Base-by-base conservation (phyloP, 2,329 filamentous ascomycete genomes). In the Cordyceps cateniannulata region DNA sequence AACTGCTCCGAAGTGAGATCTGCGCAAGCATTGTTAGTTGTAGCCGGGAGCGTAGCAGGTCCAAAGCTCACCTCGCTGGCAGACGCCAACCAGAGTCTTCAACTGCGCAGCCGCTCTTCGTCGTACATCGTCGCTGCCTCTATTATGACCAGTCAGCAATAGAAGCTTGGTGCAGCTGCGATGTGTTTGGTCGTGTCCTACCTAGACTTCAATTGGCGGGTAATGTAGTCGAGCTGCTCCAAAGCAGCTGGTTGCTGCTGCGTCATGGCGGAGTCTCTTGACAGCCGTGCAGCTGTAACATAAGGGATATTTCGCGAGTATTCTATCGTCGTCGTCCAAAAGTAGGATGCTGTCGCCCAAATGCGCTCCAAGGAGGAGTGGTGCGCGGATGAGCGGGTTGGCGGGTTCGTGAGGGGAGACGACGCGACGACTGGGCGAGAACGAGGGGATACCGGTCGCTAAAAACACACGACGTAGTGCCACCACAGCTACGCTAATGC, bases 1-100 rank as follows among this genome's bases (percentile, higher is more conserved):
- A 98, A 98, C 65, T 88, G 86, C 70, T 95, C 91, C 58, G 89
- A 83, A 25, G 85, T 84, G 71, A 95, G 84, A 75, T 98, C 95
- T 85, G 20, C 5, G 51, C 25, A 18, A 25, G 32, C 18, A 27
- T 14, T 35, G 27, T 61, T 48, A 55, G 45, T 2, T 38, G 22
- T n/a, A 12, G 32, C 16, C 50, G 8, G n/a, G 5, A 12, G 35
- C n/a, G 12, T 24, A 2, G 2, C 25, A 5, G 4, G 32, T 50
- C 5, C 7, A n/a, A 27, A 24, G 61, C 67, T 48, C 67, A 84
- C 83, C 83, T 78, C 82, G 77, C 65, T 85, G 81, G 65, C 80
- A 83, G 14, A 80, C 71, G 10, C 73, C 75, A 18, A 85, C 82
- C 49, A 85, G 74, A 60, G 85, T 82, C 63, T 80, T 76, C 58